phyloP scores from a whole-genome alignment of 148 eudicot genomes.

The Diospyros kaki region DNA sequence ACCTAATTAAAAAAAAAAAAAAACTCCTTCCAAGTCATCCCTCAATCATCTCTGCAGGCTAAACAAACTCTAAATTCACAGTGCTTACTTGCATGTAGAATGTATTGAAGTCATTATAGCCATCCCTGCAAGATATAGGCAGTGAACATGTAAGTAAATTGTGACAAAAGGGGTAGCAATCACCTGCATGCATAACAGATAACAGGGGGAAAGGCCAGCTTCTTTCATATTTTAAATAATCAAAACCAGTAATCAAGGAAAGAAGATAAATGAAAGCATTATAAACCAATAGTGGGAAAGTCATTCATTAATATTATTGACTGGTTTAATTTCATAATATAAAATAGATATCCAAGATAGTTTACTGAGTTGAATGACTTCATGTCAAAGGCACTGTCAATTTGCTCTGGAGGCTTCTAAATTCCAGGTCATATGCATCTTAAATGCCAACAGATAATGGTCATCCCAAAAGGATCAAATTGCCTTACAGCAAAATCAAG shows the following conservation, averaged over 20 bases:
- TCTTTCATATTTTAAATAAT: background rate
- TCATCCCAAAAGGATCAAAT: background rate
- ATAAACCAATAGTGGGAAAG: slow-evolving; percentile 2
- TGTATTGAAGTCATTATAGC: slow-evolving; percentile 97
- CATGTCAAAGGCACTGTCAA: background rate
- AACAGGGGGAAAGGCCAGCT: background rate
- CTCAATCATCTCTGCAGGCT: background rate
- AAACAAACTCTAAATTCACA: slow-evolving; percentile 4
- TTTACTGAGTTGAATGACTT: slow-evolving; percentile 1
- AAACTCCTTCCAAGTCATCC: too few species aligned
- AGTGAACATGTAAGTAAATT: slow-evolving; percentile 9
- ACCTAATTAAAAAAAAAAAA: too few species aligned
- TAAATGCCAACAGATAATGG: background rate
- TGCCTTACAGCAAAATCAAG: slow-evolving; percentile 1
- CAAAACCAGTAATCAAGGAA: background rate
- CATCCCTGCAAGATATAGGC: slow-evolving; percentile 65
- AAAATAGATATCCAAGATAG: background rate
- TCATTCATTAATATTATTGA: background rate
- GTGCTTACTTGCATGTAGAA: slow-evolving; percentile 98
- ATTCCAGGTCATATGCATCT: background rate
- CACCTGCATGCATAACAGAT: background rate
- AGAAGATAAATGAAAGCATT: background rate
- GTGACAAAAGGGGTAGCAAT: background rate
- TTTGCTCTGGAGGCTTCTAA: slow-evolving; percentile 1
- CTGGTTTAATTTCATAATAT: background rate